Evolutionary conservation across 78 protist species (phyloP), one percentile per base, ranked within the genome.

Genomic region (Dictyostelium citrinum): DNA sequence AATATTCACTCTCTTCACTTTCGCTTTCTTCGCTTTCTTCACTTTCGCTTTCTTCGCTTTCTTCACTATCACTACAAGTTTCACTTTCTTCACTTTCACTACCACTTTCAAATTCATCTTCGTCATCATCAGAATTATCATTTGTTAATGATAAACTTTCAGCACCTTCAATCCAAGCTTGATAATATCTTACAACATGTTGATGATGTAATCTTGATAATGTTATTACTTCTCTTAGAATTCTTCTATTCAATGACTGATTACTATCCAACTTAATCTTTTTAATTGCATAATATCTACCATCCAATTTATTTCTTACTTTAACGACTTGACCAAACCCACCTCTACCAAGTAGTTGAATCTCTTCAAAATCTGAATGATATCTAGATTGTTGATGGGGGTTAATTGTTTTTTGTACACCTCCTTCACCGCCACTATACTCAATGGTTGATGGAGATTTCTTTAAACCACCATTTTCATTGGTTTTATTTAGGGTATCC

Each of bases 171-270:
- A 95, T 60, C 97, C 97, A 95, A 29, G 97, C 97, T 61, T 95
- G 97, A 75, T 90, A 95, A 37, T 95, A 94, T 12, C 97, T 20
- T 14, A 95, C 97, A 35, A 95, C 97, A 70, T 95, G 90, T 78
- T 95, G 90, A 60, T 95, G 97, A 78, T 95, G 92, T n/a, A 95
- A 35, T 39, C 90, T 82, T 22, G 95, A 83, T 12, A 95, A 85
- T 46, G 97, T 95, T 17, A 85, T 84, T 27, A 95, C 97, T 27
- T 95, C 97, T 35, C 97, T 70, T 70, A 90, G 17, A 33, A 95
- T 95, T 67, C 91, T 72, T 33, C 35, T 43, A 55, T 77, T 77
- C 33, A 79, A 60, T 17, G 45, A 61, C 58, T 74, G 95, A 91
- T 91, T 78, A 51, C 83, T 46, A 77, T 83, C 90, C 79, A 91